These are phyloP conservation scores for Parmales sp. DNA, from an alignment of 108 stramenopile species.

Conservation along the genomic window DNA sequence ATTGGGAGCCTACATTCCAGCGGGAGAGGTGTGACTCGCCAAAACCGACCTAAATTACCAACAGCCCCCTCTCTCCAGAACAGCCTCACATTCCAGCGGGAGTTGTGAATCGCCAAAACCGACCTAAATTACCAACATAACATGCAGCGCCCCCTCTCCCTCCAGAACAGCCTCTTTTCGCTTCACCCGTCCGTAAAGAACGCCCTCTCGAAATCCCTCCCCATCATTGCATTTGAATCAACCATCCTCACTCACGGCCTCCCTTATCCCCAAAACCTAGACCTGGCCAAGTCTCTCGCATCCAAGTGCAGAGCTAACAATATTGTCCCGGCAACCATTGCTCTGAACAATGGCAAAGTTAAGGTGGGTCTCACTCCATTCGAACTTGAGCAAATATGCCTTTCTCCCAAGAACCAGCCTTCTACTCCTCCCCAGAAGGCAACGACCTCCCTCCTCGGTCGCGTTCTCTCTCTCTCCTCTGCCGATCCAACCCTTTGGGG, in stretches of 20 bases:
- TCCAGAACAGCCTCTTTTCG: too few relatives aligned
- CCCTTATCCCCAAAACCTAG: conserved; percentile 93
- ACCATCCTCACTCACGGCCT: conserved; percentile 98
- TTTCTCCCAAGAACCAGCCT: background rate
- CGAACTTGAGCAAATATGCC: background rate
- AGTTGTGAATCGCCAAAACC: too few relatives aligned
- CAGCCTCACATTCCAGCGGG: too few relatives aligned
- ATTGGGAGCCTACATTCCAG: too few relatives aligned
- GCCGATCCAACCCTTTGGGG: conserved; percentile 30
- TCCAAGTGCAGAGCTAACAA: background rate
- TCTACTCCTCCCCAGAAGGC: background rate
- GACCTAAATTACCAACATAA: too few relatives aligned
- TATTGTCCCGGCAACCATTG: background rate
- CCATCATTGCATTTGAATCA: conserved; percentile 81
- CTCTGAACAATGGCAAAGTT: background rate
- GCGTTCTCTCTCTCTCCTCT: background rate
- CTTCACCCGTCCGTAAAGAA: too few relatives aligned
- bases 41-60: too few relatives aligned
- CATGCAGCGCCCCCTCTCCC: too few relatives aligned
- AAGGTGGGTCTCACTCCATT: background rate
- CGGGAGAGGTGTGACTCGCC: too few relatives aligned
- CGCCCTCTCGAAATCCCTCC: background rate
- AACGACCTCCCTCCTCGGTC: background rate
- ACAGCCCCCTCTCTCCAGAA: too few relatives aligned
- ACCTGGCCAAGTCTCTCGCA: conserved; percentile 44